A percentile compares a stretch with the other conserved stretches of the same genome.
phyloP scores from a whole-genome alignment of 371 early-diverging fungal species.

The Entomophthora muscae region DNA sequence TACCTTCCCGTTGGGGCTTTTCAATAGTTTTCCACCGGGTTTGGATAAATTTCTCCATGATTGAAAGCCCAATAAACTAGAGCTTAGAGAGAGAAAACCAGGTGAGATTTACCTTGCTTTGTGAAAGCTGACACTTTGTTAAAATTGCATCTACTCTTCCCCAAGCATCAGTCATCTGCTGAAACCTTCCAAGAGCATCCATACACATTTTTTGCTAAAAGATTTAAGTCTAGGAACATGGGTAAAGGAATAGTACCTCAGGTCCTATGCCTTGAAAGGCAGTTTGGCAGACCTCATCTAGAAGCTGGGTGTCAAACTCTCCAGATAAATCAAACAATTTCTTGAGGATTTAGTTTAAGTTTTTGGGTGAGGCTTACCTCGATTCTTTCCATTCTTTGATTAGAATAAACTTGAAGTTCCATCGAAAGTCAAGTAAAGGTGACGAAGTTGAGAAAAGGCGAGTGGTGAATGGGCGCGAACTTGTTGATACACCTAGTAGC shows the following conservation, averaged over 20 bases:
- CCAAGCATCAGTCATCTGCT: slow-evolving; percentile 93
- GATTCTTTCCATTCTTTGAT: neutral
- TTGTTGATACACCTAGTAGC: too few relatives aligned
- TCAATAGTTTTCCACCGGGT: slow-evolving; percentile 94
- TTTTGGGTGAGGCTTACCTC: neutral
- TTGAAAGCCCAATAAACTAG: slow-evolving; percentile 90
- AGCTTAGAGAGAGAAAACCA: neutral
- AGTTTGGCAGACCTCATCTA: neutral
- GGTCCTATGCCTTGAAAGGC: neutral
- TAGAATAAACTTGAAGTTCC: too few relatives aligned
- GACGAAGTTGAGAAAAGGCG: too few relatives aligned
- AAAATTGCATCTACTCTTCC: slow-evolving; percentile 87
- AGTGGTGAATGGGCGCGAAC: too few relatives aligned
- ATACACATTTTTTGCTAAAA: slow-evolving; percentile 65
- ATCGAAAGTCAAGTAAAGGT: too few relatives aligned
- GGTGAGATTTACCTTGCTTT: slow-evolving; percentile 61
- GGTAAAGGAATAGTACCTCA: neutral
- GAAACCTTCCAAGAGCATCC: slow-evolving; percentile 37
- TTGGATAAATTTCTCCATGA: slow-evolving; percentile 93
- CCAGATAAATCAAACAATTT: neutral
- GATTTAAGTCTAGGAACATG: neutral
- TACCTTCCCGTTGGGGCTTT: slow-evolving; percentile 75
- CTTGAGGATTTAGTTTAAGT: neutral
- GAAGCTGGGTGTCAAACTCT: neutral
- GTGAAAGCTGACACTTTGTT: slow-evolving; percentile 53